Evolutionary conservation across 371 early-diverging fungal genomes (phyloP), one percentile per base, ranked within the genome.

Genomic region (Mortierella sp.): DNA sequence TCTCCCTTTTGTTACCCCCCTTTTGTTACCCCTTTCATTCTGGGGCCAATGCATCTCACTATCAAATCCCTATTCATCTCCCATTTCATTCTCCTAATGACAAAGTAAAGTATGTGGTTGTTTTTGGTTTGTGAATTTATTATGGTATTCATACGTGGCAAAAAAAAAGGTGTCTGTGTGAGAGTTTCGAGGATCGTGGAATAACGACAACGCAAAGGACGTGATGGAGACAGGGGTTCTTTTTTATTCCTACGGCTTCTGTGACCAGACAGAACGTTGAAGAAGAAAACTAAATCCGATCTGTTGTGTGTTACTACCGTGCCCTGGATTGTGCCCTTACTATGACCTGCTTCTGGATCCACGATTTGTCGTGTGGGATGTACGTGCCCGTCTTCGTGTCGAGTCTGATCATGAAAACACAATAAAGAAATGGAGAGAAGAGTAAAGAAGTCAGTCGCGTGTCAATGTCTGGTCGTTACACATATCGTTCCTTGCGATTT

Each of bases 341-440:
- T 14, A 81, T 75, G 13, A 81, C 82, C 19, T 81, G 82, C 64
- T 81, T 81, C 44, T 81, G 82, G 48, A 81, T 81, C 82, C 82
- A 81, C 24, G 82, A 77, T 64, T 81, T 81, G 70, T 81, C 82
- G 64, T 81, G 82, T 64, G 82, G 82, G 29, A 81, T 64, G 61
- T 81, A 81, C 2, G 82, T 58, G 8, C 74, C 47, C 22, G 82
- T 71, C 77, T 71, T 77, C 68, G 66, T 65, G 39, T 81, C 82
- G 31, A 81, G 74, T 6, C 82, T 81, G 52, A 6, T 13, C 24
- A 16, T 8, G 34, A 37, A 61, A 22, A 10, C 34, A 61, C 10
- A 58, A 19, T 4, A 19, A 7, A 19, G 22, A 58, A 31, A 48
- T 1, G 22, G 48, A 1, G 48, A 48, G 22, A 48, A 19, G 19